These are phyloP conservation scores for Colletotrichum costaricense DNA, from an alignment of 2,329 filamentous ascomycete genomes.

Conservation along the genomic window DNA sequence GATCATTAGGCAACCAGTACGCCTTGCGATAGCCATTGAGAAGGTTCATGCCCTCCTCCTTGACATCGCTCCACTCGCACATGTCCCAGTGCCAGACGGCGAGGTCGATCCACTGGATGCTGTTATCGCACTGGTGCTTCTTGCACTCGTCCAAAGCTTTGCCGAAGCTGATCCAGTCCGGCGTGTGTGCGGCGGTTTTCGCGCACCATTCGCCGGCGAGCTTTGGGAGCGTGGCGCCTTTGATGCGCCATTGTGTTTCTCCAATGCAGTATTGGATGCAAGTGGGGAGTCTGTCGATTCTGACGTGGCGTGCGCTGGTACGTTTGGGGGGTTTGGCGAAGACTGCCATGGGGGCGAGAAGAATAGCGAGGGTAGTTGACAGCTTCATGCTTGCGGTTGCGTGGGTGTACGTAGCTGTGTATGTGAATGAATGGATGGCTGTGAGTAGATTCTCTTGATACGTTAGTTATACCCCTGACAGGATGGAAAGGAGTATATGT, in stretches of 20 bases:
- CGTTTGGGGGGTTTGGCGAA: background rate
- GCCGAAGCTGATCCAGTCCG: background rate
- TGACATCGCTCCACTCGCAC: background rate
- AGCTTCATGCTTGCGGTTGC: background rate
- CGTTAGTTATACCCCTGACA: background rate
- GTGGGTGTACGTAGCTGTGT: background rate
- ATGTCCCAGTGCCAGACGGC: background rate
- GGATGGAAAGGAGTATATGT: background rate
- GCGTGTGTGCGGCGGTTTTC: background rate
- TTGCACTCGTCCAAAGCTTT: slow-evolving; percentile 1
- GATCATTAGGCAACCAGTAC: background rate
- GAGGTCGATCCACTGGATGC: background rate
- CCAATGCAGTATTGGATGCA: background rate
- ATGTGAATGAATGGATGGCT: background rate
- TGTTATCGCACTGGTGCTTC: background rate
- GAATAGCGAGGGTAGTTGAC: background rate
- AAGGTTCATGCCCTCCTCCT: background rate
- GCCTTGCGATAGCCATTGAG: background rate
- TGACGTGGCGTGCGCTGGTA: background rate
- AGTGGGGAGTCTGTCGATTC: background rate
- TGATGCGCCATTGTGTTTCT: background rate
- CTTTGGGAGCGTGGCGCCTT: background rate
- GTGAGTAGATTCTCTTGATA: accelerated
- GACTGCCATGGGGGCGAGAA: background rate
- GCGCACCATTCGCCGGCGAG: background rate